Base-by-base conservation (phyloP, 306 rosid species). In the Abrus pulchellus region DNA sequence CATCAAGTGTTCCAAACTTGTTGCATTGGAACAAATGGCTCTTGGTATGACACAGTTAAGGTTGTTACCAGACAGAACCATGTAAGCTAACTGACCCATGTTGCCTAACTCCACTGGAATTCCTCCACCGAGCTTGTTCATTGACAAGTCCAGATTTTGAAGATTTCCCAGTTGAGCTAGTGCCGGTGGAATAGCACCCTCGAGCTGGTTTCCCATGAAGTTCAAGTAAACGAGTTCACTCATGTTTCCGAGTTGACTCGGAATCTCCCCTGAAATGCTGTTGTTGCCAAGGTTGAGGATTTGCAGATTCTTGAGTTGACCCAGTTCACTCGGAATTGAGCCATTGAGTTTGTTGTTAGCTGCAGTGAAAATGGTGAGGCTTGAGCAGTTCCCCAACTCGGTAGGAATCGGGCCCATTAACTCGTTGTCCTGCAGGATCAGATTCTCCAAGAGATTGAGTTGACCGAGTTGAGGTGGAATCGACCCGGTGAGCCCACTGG, bases 321-420 rank as follows among this genome's bases (percentile, higher is more conserved):
- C 81, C 82, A 95, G 81, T 47, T 90, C 91, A 40, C 57, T 69
- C 2, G 99, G 98, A 38, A 95, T 79, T 9, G 97, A 88, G 12
- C 90, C 97, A 34, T 89, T 90, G 85, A 95, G 89, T 9, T 13
- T 73, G 68, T 93, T 95, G 76, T 56, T 81, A 27, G 99, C 90
- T 38, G 86, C 91, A 30, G 97, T 86, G 87, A 95, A 87, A 32
- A 86, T 2, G 5, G 84, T 72, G 85, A 95, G 97, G 76, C 93
- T 87, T 8, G 96, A 88, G 59, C 97, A 91, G 85, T 93, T 95
- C 7, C 92, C 96, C 48, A 95, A 78, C 88, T 95, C 93, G 41
- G 78, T 40, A 0, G 99, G 99, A 72, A 95, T 88, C 63, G 90
- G 87, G 69, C 99, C 97, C 65, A 49, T 81, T 12, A 95, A 85